Evolutionary conservation across 2,329 filamentous ascomycete species (phyloP), one percentile per base, ranked within the genome.

Genomic region (Epichloe bromicola): DNA sequence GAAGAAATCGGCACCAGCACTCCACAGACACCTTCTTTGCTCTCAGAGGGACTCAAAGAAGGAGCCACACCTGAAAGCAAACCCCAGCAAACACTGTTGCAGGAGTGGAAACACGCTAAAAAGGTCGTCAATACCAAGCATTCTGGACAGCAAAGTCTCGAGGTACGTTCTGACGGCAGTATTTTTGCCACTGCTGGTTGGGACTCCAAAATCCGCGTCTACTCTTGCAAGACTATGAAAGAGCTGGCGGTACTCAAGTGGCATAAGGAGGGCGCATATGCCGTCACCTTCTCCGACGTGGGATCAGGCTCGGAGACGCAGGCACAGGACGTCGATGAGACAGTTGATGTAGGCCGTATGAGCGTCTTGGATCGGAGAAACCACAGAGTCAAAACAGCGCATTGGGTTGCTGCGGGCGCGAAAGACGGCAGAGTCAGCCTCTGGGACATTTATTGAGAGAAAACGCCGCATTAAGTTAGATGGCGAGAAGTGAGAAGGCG

Each of bases 361-460:
- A 66, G 57, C 10, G 79, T 88, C 47, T 84, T 80, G 53, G 76
- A 82, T 37, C 77, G 80, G 56, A 74, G 87, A 51, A 71, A 80
- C 20, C 71, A 71, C 37, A 82, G 80, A 58, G 83, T 85, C 11
- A 82, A 78, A 60, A 73, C 72, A 48, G 85, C 84, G 23, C 91
- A 97, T 66, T 97, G 91, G 90, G 66, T 97, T 48, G 93, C 85
- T 17, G 88, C 82, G 1, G 93, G 93, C 1, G 86, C 87, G 51
- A 98, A 97, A 65, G 93, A 97, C 70, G 93, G 91, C 17, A 95
- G 94, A 65, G 80, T 97, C 55, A 95, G 88, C 63, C 70, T 98
- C 58, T 98, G 93, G 93, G 88, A 96, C 70, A 82, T 97, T 53
- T 98, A 93, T 65, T 90, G 60, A 70, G 23, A 30, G 15, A 10